These are phyloP conservation scores for Baorangia bicolor DNA, from an alignment of 768 basidiomycete species.

Conservation along the genomic window DNA sequence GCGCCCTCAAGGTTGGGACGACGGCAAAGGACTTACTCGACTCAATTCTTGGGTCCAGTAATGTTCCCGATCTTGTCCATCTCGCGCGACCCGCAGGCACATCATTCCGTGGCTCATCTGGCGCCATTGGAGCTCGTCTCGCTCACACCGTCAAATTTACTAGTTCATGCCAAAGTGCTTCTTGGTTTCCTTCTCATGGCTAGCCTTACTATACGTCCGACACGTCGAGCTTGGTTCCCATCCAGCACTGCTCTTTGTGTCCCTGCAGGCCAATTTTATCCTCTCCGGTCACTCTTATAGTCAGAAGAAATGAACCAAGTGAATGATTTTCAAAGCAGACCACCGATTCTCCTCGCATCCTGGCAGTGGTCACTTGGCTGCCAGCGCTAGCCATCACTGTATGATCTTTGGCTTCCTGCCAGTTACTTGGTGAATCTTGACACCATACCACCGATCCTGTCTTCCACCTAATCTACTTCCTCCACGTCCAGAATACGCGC, in stretches of 20 bases:
- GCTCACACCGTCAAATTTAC: conserved; percentile 21
- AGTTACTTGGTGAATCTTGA: not conserved
- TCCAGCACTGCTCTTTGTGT: not conserved
- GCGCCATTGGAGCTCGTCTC: conserved; percentile 22
- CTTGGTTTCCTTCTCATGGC: conserved; percentile 24
- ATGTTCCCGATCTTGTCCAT: not conserved
- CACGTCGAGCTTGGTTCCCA: not conserved
- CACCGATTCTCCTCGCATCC: not conserved
- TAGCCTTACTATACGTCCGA: conserved; percentile 1
- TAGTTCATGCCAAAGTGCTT: conserved; percentile 13
- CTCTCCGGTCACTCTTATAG: not conserved
- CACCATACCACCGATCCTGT: not conserved
- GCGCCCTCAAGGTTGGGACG: conserved; percentile 1
- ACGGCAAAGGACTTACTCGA: conserved; percentile 31
- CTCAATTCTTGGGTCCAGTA: conserved; percentile 22
- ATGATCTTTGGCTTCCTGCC: not conserved
- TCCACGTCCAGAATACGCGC: not conserved
- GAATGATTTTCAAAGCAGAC: not conserved
- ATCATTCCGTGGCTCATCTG: conserved; percentile 29
- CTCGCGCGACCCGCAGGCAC: conserved; percentile 14
- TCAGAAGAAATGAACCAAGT: not conserved
- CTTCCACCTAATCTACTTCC: not conserved
- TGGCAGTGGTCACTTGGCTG: not conserved
- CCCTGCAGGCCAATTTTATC: not conserved
- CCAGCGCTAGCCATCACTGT: not conserved